Percentiles rank a stretch among this genome's conserved stretches.
phyloP scores from a whole-genome alignment of 257 asterid species.

The Gentiana straminea region DNA sequence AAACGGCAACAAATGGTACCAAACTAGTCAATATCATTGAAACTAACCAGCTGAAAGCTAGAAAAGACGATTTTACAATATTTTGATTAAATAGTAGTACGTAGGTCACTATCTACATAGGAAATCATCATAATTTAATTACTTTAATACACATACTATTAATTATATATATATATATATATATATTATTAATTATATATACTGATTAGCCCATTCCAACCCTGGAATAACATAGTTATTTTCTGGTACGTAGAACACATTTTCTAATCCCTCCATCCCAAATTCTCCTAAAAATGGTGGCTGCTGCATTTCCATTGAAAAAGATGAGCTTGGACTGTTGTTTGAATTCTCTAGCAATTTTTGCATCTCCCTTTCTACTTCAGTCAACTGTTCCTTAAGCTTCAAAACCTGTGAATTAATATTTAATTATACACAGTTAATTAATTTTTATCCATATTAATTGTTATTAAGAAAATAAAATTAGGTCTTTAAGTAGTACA shows the following conservation, averaged over 20 bases:
- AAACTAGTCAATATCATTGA: constrained; percentile 8
- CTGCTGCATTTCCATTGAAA: constrained; percentile 23
- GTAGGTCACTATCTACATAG: constrained; percentile 10
- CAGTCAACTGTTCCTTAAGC: constrained; percentile 42
- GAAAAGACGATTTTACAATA: constrained; percentile 8
- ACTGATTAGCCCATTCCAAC: constrained; percentile 20
- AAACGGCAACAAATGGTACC: background rate
- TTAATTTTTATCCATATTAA: no score
- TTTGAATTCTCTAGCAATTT: constrained; percentile 33
- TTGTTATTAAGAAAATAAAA: background rate
- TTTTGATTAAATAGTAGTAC: constrained; percentile 2
- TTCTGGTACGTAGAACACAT: constrained; percentile 24
- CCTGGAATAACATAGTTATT: constrained; percentile 17
- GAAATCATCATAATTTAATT: background rate
- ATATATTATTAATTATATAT: constrained; percentile 10
- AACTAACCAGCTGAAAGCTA: constrained; percentile 13
- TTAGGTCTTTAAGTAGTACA: background rate
- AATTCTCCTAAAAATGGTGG: constrained; percentile 38
- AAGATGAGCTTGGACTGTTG: constrained; percentile 45
- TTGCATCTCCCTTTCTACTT: constrained; percentile 44
- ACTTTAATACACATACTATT: background rate
- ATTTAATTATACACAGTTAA: no score
- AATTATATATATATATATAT: no score
- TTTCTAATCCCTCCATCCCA: constrained; percentile 35
- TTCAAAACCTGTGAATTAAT: constrained; percentile 20